Evolutionary conservation across 352 stramenopile species (phyloP), one percentile per base, ranked within the genome.

Genomic region (Globisporangium paroecandrum): DNA sequence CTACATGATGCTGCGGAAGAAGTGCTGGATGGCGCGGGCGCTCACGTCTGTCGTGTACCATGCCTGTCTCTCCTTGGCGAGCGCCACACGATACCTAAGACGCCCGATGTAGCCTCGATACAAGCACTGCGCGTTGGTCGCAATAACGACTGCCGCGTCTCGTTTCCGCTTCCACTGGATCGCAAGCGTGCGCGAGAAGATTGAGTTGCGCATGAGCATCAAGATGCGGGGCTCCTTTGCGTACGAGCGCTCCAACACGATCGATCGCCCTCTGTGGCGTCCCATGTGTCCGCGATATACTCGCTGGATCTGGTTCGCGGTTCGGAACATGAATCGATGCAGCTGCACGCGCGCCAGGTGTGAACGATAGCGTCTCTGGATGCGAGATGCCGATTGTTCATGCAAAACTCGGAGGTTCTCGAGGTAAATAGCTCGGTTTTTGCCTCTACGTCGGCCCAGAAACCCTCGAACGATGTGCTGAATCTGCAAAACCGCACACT

Each of bases 1-100:
- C 65, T 77, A 93, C 83, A 91, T 67, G 55, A 91, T 80, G 61
- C 80, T 86, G 47, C 82, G 84, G 60, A 93, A 93, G 68, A 93
- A 91, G 65, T 90, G 86, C 70, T 93, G 86, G 27, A 93, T 70
- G 1, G 36, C 43, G 4, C 84, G 75, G 13, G 86, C 82, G 20
- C 69, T 69, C 6, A 43, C 54, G 60, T 94, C 82, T 24, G 70
- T 57, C 8, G 63, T 58, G 68, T 82, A 89, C 60, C 61, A 77
- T 27, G 47, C 54, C 46, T 93, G 81, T 1, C 67, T 71, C 0
- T 29, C 24, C 8, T 51, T 58, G 12, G 75, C 80, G 24, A 84
- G 68, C 3, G 61, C 18, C n/a, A 76, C 62, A 4, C 70, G 71
- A n/a, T 68, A 69, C 4, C 66, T 59, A n/a, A 83, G 71, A 25